These are phyloP conservation scores for Diplodia sapinea DNA, from an alignment of 2,329 filamentous ascomycete species.

Conservation along the genomic window DNA sequence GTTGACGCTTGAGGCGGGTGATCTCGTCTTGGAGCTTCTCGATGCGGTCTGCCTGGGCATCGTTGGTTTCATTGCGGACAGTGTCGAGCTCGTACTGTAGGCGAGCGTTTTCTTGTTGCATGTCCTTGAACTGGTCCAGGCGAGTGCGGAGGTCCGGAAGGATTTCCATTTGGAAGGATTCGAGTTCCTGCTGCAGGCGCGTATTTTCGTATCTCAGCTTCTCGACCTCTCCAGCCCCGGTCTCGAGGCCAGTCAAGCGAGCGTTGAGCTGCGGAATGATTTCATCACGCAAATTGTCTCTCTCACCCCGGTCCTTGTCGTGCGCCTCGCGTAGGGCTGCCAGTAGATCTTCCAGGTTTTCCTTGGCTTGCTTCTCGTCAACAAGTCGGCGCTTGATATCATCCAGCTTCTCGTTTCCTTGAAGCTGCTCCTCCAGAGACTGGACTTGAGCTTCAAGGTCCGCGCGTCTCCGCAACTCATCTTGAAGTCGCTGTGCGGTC, in stretches of 20 bases:
- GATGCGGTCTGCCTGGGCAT: constrained; percentile 27
- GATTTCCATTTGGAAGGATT: constrained; percentile 48
- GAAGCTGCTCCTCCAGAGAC: constrained; percentile 77
- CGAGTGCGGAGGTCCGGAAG: constrained; percentile 27
- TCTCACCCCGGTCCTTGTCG: constrained; percentile 80
- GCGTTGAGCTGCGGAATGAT: constrained; percentile 79
- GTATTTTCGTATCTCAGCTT: constrained; percentile 79
- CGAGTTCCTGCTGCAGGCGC: constrained; percentile 85
- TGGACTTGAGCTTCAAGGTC: constrained; percentile 84
- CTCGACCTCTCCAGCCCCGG: constrained; percentile 73
- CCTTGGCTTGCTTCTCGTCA: constrained; percentile 85
- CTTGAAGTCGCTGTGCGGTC: constrained; percentile 82
- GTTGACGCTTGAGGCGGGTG: constrained; percentile 21
- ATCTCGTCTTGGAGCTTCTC: constrained; percentile 29
- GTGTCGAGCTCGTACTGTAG: constrained; percentile 54
- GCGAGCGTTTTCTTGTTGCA: constrained; percentile 76
- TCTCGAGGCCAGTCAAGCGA: constrained; percentile 77
- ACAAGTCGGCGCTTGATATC: constrained; percentile 80
- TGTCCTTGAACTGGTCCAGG: constrained; percentile 60
- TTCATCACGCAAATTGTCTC: constrained; percentile 89
- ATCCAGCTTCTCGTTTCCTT: constrained; percentile 70
- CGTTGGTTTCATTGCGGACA: constrained; percentile 27
- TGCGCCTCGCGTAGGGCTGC: constrained; percentile 83
- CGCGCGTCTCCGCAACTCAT: constrained; percentile 78
- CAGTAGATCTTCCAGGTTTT: constrained; percentile 92